A percentile compares a stretch with the other conserved stretches of the same genome.
Conservation (phyloP, 345 rosid species). For the Eucalyptus globulus region DNA sequence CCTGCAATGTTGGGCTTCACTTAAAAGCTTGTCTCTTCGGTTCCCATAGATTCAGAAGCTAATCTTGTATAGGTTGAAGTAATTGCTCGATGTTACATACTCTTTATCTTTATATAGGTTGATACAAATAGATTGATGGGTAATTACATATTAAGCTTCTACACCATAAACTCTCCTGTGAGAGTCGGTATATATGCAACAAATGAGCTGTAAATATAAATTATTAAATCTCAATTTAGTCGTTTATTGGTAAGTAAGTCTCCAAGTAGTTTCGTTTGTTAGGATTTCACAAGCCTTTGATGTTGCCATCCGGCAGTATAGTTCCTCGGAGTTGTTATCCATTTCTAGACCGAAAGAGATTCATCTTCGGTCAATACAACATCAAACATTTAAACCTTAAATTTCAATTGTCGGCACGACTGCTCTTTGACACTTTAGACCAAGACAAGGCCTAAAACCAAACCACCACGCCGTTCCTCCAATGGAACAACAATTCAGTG, state of each 20-base stretch:
- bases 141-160: background rate
- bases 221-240: background rate
- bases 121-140: background rate
- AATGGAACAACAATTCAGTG: background rate
- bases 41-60: background rate
- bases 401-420: background rate
- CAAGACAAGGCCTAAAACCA: background rate
- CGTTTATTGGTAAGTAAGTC: background rate
- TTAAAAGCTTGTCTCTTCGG: background rate
- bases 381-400: background rate
- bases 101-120: background rate
- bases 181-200: background rate
- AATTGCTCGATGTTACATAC: background rate
- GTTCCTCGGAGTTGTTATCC: background rate
- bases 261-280: background rate
- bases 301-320: background rate
- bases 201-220: background rate
- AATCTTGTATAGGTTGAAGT: background rate
- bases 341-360: background rate
- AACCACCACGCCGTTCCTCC: background rate
- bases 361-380: background rate
- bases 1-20: background rate
- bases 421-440: background rate
- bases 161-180: background rate
- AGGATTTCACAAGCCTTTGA: background rate